These are phyloP conservation scores for Hibiscus trionum DNA, from an alignment of 345 rosid species.

Conservation along the genomic window DNA sequence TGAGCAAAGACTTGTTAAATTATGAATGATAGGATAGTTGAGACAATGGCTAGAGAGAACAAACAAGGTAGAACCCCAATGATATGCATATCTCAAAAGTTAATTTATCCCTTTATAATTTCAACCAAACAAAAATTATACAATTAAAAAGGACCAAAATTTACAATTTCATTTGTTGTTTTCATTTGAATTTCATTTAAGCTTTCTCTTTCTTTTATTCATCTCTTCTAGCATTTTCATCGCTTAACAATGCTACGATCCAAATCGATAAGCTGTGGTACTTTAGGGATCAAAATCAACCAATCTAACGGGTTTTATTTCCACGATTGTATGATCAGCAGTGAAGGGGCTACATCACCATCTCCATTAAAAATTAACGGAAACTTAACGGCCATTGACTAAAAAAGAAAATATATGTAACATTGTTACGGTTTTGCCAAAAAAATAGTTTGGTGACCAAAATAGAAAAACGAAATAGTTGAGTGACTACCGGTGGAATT, in stretches of 20 bases:
- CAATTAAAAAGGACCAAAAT: background rate
- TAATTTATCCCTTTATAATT: background rate
- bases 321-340: background rate
- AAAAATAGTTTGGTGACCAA: too few species aligned
- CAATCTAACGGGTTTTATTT: background rate
- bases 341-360: background rate
- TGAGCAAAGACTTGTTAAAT: background rate
- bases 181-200: constrained; percentile 39
- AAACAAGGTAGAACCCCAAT: too few species aligned
- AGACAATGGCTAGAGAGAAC: background rate
- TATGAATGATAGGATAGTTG: background rate
- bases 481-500: too few species aligned
- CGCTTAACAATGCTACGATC: constrained; percentile 9
- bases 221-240: background rate
- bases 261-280: background rate
- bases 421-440: too few species aligned
- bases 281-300: constrained; percentile 1
- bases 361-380: too few species aligned
- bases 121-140: background rate
- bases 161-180: constrained; percentile 26
- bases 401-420: too few species aligned
- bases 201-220: background rate
- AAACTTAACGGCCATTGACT: too few species aligned
- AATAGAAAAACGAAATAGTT: too few species aligned
- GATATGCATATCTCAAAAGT: too few species aligned